Evolutionary conservation across 2,329 filamentous ascomycete species (phyloP), one percentile per base, ranked within the genome.

Genomic region (Zymoseptoria pseudotritici): DNA sequence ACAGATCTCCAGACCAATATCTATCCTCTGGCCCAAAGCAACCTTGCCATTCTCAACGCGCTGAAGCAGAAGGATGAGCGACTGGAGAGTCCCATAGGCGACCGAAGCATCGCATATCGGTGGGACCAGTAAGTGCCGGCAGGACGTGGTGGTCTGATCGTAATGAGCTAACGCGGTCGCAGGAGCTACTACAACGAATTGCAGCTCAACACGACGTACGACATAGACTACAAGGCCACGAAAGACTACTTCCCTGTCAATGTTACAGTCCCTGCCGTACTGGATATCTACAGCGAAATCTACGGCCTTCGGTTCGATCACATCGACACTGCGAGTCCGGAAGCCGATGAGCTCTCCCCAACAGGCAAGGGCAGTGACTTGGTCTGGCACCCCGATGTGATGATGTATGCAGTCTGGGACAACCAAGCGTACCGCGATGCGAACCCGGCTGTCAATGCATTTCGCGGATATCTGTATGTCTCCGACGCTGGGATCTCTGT

Each of bases 301-400:
- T 64, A 55, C 26, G 53, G 55, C 17, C 36, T 64, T 10, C 52
- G 59, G 8, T 64, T 61, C 29, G 52, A 59, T 19, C 57, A 50
- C 24, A 59, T 64, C 20, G 82, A 79, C 11, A 13, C 36, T 42
- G 36, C 36, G 54, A 78, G 82, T 2, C 84, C 86, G 60, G 88
- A 89, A 64, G 80, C 85, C 36, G 80, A 82, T 53, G 78, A 80
- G 62, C 68, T 81, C 36, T 87, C 83, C 62, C 55, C 61, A 2
- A 65, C 55, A 19, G 59, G 61, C 6, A 64, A 64, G 11, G 63
- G 56, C 4, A 51, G 53, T 2, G 58, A 64, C 21, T 51, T 64
- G 6, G 42, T 56, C 2, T 64, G 58, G 58, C 51, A 59, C 10
- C 31, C 54, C 4, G 63, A 64, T 21, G 63, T 64, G 13, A 52